phyloP scores from a whole-genome alignment of 495 filamentous ascomycete genomes.

The Hypoxylon trugodes region DNA sequence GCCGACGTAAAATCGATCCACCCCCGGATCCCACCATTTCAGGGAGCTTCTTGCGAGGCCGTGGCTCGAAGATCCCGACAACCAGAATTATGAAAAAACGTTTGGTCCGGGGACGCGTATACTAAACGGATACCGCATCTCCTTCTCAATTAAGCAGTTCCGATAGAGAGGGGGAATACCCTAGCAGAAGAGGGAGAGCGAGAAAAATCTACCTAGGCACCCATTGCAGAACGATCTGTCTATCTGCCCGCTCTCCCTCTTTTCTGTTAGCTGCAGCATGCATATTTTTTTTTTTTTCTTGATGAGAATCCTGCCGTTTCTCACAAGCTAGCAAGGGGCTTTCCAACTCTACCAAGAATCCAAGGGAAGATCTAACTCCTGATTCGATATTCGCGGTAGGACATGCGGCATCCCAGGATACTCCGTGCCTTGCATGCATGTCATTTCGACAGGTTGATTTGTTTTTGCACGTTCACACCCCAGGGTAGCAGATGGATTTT shows the following conservation, averaged over 20 bases:
- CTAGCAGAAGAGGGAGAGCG: background rate
- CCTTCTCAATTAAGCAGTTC: slow-evolving; percentile 24
- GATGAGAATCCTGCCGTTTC: too few species aligned
- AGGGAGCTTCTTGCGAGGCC: background rate
- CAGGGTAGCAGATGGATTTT: too few species aligned
- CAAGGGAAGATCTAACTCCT: background rate
- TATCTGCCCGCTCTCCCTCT: background rate
- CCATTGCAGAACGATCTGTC: slow-evolving; percentile 4
- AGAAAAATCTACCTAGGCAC: too few species aligned
- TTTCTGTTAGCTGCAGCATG: slow-evolving; percentile 10
- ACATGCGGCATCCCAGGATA: slow-evolving; percentile 1
- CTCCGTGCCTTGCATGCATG: slow-evolving; percentile 28
- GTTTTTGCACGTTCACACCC: too few species aligned
- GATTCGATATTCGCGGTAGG: slow-evolving; percentile 4
- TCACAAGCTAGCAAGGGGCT: too few species aligned
- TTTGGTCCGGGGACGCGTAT: background rate
- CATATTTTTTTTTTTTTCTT: background rate
- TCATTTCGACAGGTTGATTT: too few species aligned
- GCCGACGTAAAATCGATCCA: too few species aligned
- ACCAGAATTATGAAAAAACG: too few species aligned
- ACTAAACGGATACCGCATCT: slow-evolving; percentile 2
- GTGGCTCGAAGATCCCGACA: too few species aligned
- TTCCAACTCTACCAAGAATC: too few species aligned
- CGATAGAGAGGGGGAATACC: background rate
- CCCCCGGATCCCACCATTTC: background rate